These are phyloP conservation scores for Alloteropsis semialata DNA, from an alignment of 176 grass and related monocot species.

Conservation along the genomic window DNA sequence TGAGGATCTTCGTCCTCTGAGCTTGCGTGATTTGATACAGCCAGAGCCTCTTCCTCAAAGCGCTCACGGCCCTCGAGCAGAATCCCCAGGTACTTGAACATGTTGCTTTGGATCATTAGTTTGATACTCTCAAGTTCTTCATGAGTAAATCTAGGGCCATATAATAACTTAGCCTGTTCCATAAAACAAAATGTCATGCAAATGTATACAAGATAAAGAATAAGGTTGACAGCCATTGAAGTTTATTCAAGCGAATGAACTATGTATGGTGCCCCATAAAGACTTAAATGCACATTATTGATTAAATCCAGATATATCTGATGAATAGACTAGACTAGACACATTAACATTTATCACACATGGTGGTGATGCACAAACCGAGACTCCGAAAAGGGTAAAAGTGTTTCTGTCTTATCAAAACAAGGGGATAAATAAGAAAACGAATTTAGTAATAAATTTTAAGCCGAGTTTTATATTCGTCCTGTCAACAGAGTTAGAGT, in stretches of 20 bases:
- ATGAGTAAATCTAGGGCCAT: conserved; percentile 64
- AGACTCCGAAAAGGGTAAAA: not conserved
- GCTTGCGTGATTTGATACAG: conserved; percentile 29
- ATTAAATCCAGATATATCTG: not conserved
- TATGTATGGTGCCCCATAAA: not conserved
- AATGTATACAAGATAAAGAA: conserved; percentile 9
- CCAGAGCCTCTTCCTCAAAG: conserved; percentile 90
- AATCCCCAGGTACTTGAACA: conserved; percentile 96
- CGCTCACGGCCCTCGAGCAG: conserved; percentile 90
- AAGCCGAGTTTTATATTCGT: not conserved
- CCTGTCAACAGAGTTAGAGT: not conserved
- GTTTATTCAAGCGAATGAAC: not conserved
- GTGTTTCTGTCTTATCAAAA: conserved; percentile 3
- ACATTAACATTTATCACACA: not conserved
- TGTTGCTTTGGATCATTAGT: conserved; percentile 97
- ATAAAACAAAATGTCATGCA: conserved; percentile 28
- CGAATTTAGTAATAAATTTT: not conserved
- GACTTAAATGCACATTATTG: not conserved
- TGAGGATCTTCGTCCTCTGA: conserved; percentile 29
- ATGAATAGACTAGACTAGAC: conserved; percentile 12
- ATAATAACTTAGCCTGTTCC: conserved; percentile 79
- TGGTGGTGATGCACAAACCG: not conserved
- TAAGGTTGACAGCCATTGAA: not conserved
- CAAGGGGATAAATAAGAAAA: not conserved
- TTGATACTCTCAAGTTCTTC: conserved; percentile 89